These are phyloP conservation scores for Chimonanthus salicifolius DNA, from an alignment of 164 flowering plant species.

Conservation along the genomic window DNA sequence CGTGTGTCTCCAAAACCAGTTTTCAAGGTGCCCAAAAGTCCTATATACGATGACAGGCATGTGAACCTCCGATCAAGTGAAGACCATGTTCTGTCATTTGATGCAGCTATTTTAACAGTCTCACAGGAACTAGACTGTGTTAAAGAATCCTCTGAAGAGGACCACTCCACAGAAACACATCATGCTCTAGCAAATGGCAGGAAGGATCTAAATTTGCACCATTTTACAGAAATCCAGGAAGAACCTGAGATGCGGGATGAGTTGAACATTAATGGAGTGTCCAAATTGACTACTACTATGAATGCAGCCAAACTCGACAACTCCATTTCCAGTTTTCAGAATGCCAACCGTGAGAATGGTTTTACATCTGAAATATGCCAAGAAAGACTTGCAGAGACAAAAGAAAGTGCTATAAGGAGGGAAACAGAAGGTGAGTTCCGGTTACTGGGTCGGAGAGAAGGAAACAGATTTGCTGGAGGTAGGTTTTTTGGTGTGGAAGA, in stretches of 20 bases:
- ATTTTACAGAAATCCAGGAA: constrained; percentile 35
- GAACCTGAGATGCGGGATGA: constrained; percentile 26
- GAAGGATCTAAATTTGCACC: constrained; percentile 16
- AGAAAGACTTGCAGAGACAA: constrained; percentile 22
- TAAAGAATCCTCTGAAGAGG: constrained; percentile 46
- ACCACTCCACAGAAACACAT: constrained; percentile 19
- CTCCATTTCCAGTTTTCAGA: constrained; percentile 1
- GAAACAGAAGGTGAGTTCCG: constrained; percentile 98
- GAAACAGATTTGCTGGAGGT: constrained; percentile 47
- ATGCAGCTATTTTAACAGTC: constrained; percentile 51
- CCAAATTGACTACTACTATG: constrained; percentile 4
- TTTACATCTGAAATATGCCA: constrained; percentile 29
- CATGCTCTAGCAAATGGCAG: constrained; percentile 5
- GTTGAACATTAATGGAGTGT: constrained; percentile 2
- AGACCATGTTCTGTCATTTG: constrained; percentile 47
- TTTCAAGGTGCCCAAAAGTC: constrained; percentile 27
- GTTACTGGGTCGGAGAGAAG: constrained; percentile 55
- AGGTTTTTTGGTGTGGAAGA: constrained; percentile 75
- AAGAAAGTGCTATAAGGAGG: constrained; percentile 77
- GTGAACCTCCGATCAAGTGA: constrained; percentile 21
- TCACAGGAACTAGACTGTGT: constrained; percentile 44
- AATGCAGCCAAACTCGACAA: not conserved
- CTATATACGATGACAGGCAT: constrained; percentile 38
- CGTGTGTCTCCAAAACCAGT: constrained; percentile 36
- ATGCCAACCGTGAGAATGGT: constrained; percentile 18